Evolutionary conservation across 139 green algal genomes (phyloP), one percentile per base, ranked within the genome.

Genomic region (Pseudopediastrum boryanum): DNA sequence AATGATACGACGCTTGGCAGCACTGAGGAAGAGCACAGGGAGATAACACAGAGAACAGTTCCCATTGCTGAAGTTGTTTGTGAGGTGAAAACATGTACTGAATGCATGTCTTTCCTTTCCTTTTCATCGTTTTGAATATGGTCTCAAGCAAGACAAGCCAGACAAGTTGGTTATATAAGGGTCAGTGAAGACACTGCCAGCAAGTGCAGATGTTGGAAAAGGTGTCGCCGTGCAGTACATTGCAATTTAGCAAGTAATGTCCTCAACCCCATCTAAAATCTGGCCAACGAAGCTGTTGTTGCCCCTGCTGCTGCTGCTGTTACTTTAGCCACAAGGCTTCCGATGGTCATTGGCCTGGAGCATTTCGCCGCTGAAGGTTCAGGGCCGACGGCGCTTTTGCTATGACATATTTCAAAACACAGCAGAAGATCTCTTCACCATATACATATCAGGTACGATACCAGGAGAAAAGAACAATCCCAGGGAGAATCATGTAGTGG

Each of bases 1-100:
- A n/a, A 81, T 81, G 3, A 81, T 41, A 48, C 75, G 75, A 10
- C 63, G 62, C 46, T 67, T 74, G 27, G 67, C 61, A 38, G 54
- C 38, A 29, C 75, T 81, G 48, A 16, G 38, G 7, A 29, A 33
- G 25, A 41, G 13, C 10, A 7, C 31, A 8, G 59, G 59, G 12
- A n/a, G 38, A 36, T 35, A 46, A 41, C 35, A 54, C 41, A 35
- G 36, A 36, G 36, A 70, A 19, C 62, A 27, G 62, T 23, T 10
- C 33, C 61, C 48, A 19, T n/a, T n/a, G 48, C 16, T 16, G 48
- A 58, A 58, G 16, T 58, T 19, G 48, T 19, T 19, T 16, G 48
- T 58, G 48, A 19, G 44, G 6, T 1, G 3, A 35, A 48, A 46
- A 48, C 25, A 2, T 33, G 59, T 35, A 35, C n/a, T 4, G 25